Evolutionary conservation across 345 rosid species (phyloP), one percentile per base, ranked within the genome.

Genomic region (Viola odorata): DNA sequence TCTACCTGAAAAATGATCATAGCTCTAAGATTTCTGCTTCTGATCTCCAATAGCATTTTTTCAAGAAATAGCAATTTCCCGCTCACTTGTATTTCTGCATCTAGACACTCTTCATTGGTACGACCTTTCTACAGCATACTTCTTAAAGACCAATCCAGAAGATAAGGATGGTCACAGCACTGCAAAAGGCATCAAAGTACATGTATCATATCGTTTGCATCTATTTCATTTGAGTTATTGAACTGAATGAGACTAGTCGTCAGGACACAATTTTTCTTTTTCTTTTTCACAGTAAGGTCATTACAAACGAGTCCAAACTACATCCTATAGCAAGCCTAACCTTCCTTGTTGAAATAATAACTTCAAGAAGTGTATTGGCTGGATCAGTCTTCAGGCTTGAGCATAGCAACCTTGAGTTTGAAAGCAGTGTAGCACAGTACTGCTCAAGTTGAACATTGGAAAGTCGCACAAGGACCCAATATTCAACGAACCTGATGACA

Each of bases 101-200:
- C 52, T 42, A 45, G 13, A 45, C n/a, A 37, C 8, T 60, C 32
- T 45, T 60, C 42, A 37, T 2, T 7, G 3, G 63, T 41, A 7
- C 8, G 17, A 7, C 17, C 63, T 12, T 60, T 47, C 12, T 40
- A 12, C 42, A 60, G 6, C 36, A 32, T 36, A 32, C 42, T 14
- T 47, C 13, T 42, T 23, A 48, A 49, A 13, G 55, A 60, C 45
- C 5, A 8, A 37, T 60, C 55, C 45, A 60, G 37, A 49, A 48
- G 64, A 60, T 60, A 60, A 47, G 64, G 64, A 8, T 60, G 64
- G 53, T 60, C 64, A 37, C 64, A 60, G 45, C 64, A 60, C 64
- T 60, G 45, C 13, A 60, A 60, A 8, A 17, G 8, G 37, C 8
- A 53, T 1, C 37, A 41, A 57, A 41, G 32, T 16, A 55, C 44